Conservation (phyloP, 2,329 filamentous ascomycete species). For the Chaetomium olivaceum region DNA sequence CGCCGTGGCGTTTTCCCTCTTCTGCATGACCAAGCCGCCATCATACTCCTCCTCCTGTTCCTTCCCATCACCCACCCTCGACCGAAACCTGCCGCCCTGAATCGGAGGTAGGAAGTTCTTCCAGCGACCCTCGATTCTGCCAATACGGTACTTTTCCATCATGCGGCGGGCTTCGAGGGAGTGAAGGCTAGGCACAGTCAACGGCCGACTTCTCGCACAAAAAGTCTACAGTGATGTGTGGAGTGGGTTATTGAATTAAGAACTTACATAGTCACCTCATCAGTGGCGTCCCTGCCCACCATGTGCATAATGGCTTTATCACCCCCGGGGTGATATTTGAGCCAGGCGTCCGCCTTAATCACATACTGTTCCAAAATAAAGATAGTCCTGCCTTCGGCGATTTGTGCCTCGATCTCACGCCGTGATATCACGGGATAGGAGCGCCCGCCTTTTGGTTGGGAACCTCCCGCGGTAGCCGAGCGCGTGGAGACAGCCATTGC, state of each 20-base stretch:
- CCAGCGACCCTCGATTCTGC: constrained; percentile 79
- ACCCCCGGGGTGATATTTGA: constrained; percentile 88
- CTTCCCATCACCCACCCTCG: constrained; percentile 34
- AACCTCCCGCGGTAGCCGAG: background rate
- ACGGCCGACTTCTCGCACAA: background rate
- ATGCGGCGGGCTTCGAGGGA: constrained; percentile 71
- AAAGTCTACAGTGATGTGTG: background rate
- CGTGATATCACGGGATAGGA: constrained; percentile 44
- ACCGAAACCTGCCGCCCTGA: constrained; percentile 65
- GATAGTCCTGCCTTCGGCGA: constrained; percentile 77
- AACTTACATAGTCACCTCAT: constrained; percentile 85
- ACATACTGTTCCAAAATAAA: constrained; percentile 81
- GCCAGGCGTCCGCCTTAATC: constrained; percentile 84
- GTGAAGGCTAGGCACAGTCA: constrained; percentile 65
- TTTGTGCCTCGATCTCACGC: constrained; percentile 73
- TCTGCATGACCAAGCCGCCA: background rate
- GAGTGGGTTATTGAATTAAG: background rate
- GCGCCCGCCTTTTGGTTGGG: constrained; percentile 7
- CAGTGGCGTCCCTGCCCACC: constrained; percentile 90
- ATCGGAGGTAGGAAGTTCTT: constrained; percentile 87
- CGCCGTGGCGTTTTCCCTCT: constrained; percentile 31
- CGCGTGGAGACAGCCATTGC: constrained; percentile 12
- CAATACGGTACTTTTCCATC: constrained; percentile 84
- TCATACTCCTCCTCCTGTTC: constrained; percentile 23
- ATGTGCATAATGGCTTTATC: constrained; percentile 90